These are phyloP conservation scores for Metarhizium rileyi DNA, from an alignment of 2,329 filamentous ascomycete species.

Conservation along the genomic window DNA sequence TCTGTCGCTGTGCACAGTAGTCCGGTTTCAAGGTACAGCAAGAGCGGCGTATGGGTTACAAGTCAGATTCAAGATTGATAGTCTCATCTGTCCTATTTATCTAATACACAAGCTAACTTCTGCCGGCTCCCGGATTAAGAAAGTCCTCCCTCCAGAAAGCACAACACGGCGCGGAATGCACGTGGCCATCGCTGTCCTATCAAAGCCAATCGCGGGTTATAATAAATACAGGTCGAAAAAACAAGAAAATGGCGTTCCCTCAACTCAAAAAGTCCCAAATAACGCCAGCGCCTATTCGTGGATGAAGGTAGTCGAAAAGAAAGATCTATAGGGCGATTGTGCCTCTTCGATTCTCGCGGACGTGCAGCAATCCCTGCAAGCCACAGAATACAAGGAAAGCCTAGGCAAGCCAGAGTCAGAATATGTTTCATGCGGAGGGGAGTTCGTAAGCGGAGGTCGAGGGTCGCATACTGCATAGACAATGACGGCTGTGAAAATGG, in stretches of 20 bases:
- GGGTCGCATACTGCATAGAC: conserved; percentile 69
- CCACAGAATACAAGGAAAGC: conserved; percentile 87
- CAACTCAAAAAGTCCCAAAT: not conserved
- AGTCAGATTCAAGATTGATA: not conserved
- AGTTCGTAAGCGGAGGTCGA: not conserved
- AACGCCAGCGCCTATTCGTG: conserved; percentile 4
- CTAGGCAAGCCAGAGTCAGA: conserved; percentile 35
- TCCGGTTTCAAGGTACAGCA: not conserved
- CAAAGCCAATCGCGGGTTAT: not conserved
- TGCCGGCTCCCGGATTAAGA: not conserved
- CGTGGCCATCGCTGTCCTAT: not conserved
- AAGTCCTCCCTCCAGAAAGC: not conserved
- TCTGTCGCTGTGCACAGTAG: too few relatives aligned
- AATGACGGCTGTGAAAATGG: conserved; percentile 78
- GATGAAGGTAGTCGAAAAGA: not conserved
- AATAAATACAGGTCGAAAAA: not conserved
- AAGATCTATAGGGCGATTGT: conserved; percentile 60
- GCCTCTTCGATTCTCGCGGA: conserved; percentile 72
- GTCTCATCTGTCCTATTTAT: not conserved
- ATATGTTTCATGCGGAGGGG: not conserved
- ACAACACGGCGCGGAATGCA: too few relatives aligned
- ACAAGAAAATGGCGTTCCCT: not conserved
- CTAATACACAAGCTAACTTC: not conserved
- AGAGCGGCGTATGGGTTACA: not conserved
- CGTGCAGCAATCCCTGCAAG: conserved; percentile 77